Evolutionary conservation across 139 green algal species (phyloP).

Genomic region (Haematococcus sp.): DNA sequence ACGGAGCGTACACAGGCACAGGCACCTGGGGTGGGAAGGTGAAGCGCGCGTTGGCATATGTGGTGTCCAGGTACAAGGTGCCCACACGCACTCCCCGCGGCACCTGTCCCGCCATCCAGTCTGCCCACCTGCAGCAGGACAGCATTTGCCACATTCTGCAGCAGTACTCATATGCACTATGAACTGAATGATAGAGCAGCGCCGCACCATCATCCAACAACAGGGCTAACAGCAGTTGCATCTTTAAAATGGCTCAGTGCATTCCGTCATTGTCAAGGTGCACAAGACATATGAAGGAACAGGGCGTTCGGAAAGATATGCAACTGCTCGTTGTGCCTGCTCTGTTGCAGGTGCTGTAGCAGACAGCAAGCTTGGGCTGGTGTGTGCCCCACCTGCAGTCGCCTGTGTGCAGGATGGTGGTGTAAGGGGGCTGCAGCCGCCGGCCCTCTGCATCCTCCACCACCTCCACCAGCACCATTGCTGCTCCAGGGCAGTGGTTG

Average conservation of each 20-base stretch:
- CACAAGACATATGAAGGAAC: too few species aligned
- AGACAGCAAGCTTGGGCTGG: too few species aligned
- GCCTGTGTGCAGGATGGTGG: constrained; percentile 70
- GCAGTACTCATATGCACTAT: background rate
- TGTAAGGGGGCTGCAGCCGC: background rate
- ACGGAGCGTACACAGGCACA: too few species aligned
- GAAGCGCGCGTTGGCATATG: constrained; percentile 62
- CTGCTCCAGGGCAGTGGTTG: constrained; percentile 75
- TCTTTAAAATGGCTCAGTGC: too few species aligned
- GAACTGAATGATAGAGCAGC: too few species aligned
- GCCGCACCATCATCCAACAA: too few species aligned
- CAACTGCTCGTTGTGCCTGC: too few species aligned
- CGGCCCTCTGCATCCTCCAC: background rate
- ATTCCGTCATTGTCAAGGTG: too few species aligned
- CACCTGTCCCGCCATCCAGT: constrained; percentile 44
- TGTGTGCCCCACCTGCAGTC: constrained; percentile 59
- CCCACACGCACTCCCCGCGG: constrained; percentile 46
- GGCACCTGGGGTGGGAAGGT: constrained; percentile 50
- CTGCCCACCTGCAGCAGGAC: constrained; percentile 45
- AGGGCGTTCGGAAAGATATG: too few species aligned
- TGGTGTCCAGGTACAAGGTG: constrained; percentile 77
- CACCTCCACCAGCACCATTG: constrained; percentile 72
- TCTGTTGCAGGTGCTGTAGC: too few species aligned
- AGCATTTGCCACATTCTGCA: background rate
- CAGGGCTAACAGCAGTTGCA: too few species aligned